These are phyloP conservation scores for Tarenaya hassleriana DNA, from an alignment of 345 rosid genomes.

Conservation along the genomic window DNA sequence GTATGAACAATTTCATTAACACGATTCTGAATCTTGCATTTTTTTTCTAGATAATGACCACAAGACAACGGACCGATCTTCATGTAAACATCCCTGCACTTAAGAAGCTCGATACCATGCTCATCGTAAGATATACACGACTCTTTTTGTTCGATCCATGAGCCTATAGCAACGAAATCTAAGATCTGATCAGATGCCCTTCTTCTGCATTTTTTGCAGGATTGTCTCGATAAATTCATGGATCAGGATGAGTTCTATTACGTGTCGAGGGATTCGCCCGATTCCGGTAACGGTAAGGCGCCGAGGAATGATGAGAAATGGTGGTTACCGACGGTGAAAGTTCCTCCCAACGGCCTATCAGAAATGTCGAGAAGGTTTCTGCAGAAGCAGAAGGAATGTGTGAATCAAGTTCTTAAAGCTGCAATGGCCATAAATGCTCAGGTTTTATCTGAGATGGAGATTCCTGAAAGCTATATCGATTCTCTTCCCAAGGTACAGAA, in stretches of 20 bases:
- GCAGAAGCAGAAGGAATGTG: constrained; percentile 76
- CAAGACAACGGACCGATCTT: constrained; percentile 76
- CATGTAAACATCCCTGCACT: constrained; percentile 90
- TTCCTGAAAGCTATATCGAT: constrained; percentile 80
- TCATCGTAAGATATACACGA: constrained; percentile 53
- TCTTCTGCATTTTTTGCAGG: constrained; percentile 33
- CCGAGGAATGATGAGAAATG: constrained; percentile 75
- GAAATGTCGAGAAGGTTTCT: constrained; percentile 60
- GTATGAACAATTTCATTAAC: not conserved
- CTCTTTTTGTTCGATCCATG: not conserved
- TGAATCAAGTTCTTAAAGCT: constrained; percentile 86
- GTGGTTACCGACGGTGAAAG: constrained; percentile 83
- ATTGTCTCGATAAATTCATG: constrained; percentile 71
- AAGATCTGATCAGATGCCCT: not conserved
- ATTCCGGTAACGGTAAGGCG: constrained; percentile 39
- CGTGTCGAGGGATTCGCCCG: constrained; percentile 58
- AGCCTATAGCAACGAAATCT: not conserved
- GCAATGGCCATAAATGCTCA: constrained; percentile 96
- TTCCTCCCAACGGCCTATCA: constrained; percentile 69
- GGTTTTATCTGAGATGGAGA: constrained; percentile 77
- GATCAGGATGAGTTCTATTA: constrained; percentile 64
- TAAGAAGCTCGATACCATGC: constrained; percentile 92
- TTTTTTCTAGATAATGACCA: constrained; percentile 55
- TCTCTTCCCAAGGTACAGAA: constrained; percentile 69
- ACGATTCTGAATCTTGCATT: not conserved